Evolutionary conservation across 805 yeast species (phyloP).

Genomic region (Sugiyamaella valdiviana): DNA sequence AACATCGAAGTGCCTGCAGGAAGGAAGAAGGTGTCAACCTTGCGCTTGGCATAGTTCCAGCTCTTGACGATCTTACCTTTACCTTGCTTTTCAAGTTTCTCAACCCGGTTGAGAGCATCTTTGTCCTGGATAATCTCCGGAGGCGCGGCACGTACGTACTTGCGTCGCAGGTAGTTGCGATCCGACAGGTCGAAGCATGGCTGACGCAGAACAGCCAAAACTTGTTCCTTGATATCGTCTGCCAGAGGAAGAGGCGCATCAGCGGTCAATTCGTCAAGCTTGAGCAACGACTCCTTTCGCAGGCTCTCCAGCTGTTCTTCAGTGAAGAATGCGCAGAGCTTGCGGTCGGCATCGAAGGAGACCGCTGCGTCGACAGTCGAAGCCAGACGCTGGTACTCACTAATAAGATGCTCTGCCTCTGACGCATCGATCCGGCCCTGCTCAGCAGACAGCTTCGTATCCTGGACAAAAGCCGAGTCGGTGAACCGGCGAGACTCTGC

Average conservation of each 20-base stretch:
- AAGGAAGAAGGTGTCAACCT: constrained; percentile 42
- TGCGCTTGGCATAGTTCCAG: constrained; percentile 53
- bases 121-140: constrained; percentile 44
- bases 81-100: constrained; percentile 40
- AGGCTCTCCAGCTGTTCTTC: constrained; percentile 30
- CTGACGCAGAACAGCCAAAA: constrained; percentile 39
- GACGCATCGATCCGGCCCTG: constrained; percentile 25
- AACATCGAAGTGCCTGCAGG: constrained; percentile 25
- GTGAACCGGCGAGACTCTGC: constrained; percentile 56
- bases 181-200: constrained; percentile 31
- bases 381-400: constrained; percentile 28
- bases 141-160: constrained; percentile 49
- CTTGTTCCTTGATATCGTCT: constrained; percentile 36
- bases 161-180: constrained; percentile 39
- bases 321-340: constrained; percentile 37
- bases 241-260: constrained; percentile 28
- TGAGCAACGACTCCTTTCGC: constrained; percentile 24
- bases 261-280: constrained; percentile 11
- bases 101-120: constrained; percentile 25
- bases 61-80: constrained; percentile 46
- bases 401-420: constrained; percentile 28
- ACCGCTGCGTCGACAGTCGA: constrained; percentile 39
- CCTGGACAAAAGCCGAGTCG: constrained; percentile 41
- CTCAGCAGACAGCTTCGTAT: constrained; percentile 33
- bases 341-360: constrained; percentile 42